Percentiles rank a stretch among this genome's conserved stretches.
phyloP scores from a whole-genome alignment of 345 rosid genomes.

The Linum trigynum region DNA sequence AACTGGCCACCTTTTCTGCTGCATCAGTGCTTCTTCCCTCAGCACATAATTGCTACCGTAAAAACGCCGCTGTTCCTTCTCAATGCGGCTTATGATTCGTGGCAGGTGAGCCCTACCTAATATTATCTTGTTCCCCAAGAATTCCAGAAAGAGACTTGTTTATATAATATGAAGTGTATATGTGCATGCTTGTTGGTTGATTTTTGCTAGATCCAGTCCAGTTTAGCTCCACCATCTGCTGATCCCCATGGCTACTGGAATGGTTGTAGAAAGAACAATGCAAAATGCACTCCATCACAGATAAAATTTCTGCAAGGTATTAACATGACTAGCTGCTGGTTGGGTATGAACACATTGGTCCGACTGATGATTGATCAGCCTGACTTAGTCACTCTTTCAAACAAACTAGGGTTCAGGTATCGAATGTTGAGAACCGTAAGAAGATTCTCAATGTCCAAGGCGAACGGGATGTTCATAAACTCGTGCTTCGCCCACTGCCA shows the following conservation, averaged over 20 bases:
- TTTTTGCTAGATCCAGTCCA: conserved; percentile 62
- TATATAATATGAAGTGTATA: background rate
- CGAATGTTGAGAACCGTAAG: conserved; percentile 62
- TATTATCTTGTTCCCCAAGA: background rate
- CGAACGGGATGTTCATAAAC: conserved; percentile 78
- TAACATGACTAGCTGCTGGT: background rate
- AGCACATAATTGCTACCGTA: conserved; percentile 60
- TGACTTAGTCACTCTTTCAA: background rate
- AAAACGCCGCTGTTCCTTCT: conserved; percentile 73
- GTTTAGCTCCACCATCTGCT: conserved; percentile 82
- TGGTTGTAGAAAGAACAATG: conserved; percentile 63
- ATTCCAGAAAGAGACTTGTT: background rate
- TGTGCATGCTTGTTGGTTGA: background rate
- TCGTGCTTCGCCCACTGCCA: conserved; percentile 97
- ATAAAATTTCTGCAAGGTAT: conserved; percentile 66
- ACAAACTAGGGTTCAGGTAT: conserved; percentile 53
- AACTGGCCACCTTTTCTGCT: background rate
- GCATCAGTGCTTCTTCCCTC: conserved; percentile 97
- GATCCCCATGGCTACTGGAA: conserved; percentile 91
- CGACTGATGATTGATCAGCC: background rate
- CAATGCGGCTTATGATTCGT: conserved; percentile 92
- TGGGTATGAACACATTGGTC: background rate
- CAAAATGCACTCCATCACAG: conserved; percentile 62
- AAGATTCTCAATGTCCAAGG: conserved; percentile 55
- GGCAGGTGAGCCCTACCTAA: conserved; percentile 63